phyloP scores from a whole-genome alignment of 202 grass and related monocot genomes.

The Sporobolus alterniflorus region DNA sequence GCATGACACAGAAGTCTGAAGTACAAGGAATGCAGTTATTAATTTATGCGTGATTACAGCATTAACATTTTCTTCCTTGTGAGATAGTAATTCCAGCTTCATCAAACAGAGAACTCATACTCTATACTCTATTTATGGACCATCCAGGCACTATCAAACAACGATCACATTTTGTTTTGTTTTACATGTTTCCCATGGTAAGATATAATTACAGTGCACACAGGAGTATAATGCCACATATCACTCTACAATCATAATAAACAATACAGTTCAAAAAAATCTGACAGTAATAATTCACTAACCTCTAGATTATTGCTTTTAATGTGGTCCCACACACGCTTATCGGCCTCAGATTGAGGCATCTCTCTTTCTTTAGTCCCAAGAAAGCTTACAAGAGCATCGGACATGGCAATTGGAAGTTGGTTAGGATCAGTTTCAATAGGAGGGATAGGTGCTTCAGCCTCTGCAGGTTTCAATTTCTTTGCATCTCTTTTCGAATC shows the following conservation, averaged over 20 bases:
- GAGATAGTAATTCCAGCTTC: constrained; percentile 10
- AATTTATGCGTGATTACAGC: background rate
- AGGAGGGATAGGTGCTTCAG: constrained; percentile 51
- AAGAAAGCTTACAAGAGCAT: constrained; percentile 82
- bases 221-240: background rate
- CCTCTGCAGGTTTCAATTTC: constrained; percentile 55
- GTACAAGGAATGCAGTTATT: background rate
- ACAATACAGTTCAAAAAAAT: constrained; percentile 9
- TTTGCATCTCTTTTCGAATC: constrained; percentile 58
- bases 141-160: background rate
- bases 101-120: background rate
- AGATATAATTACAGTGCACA: constrained; percentile 1
- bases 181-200: constrained; percentile 10
- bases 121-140: background rate
- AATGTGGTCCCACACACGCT: constrained; percentile 91
- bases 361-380: constrained; percentile 85
- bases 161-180: background rate
- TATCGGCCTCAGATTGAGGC: constrained; percentile 63
- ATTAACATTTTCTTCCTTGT: constrained; percentile 2
- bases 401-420: constrained; percentile 61
- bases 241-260: background rate
- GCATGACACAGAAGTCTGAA: constrained; percentile 11
- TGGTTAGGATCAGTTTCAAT: constrained; percentile 51
- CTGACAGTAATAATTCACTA: constrained; percentile 38
- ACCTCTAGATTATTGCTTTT: constrained; percentile 93